Evolutionary conservation across 768 basidiomycete genomes (phyloP).

Genomic region (Pleurotus djamor): DNA sequence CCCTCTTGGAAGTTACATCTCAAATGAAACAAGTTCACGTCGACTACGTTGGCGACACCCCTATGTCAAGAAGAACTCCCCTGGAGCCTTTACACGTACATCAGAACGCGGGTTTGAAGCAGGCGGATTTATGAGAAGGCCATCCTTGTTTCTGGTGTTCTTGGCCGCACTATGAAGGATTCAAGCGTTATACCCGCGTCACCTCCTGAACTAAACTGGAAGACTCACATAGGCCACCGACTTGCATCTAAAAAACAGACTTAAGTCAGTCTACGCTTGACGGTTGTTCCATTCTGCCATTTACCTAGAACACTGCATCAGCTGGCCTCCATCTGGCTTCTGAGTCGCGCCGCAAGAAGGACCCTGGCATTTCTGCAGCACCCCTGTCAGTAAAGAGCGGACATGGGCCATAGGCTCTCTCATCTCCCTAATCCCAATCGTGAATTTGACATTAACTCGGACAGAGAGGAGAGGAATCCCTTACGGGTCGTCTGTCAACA

Average conservation of each 20-base stretch:
- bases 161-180: slow-evolving; percentile 24
- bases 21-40: not conserved
- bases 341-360: slow-evolving; percentile 19
- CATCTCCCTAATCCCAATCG: slow-evolving; percentile 19
- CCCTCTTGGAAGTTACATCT: not conserved
- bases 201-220: not conserved
- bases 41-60: not conserved
- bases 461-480: not conserved
- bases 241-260: slow-evolving; percentile 30
- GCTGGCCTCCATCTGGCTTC: slow-evolving; percentile 19
- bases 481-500: slow-evolving; percentile 26
- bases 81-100: not conserved
- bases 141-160: slow-evolving; percentile 35
- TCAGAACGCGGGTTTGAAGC: slow-evolving; percentile 30
- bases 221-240: slow-evolving; percentile 37
- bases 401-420: slow-evolving; percentile 21
- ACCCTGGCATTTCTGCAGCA: slow-evolving; percentile 28
- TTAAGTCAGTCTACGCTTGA: not conserved
- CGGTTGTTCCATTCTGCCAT: slow-evolving; percentile 7
- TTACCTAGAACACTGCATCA: slow-evolving; percentile 36
- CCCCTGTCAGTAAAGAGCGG: slow-evolving; percentile 23
- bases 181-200: not conserved
- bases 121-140: slow-evolving; percentile 29
- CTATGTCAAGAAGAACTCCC: not conserved
- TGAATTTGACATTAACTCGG: not conserved